These are phyloP conservation scores for Astrephomene gubernaculifera DNA, from an alignment of 139 green algal species.

Conservation along the genomic window DNA sequence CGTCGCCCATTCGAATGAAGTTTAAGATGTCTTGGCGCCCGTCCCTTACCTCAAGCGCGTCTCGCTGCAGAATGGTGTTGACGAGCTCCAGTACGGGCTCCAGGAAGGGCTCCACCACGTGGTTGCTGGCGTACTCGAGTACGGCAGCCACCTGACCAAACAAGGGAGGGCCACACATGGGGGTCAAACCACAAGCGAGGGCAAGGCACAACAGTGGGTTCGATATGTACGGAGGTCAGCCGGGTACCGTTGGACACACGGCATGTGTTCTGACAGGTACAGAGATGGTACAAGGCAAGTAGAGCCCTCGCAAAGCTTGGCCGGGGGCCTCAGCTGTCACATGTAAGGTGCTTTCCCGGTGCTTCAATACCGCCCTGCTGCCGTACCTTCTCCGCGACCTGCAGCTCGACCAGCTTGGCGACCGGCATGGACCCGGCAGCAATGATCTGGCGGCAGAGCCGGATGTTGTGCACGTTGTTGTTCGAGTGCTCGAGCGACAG, in stretches of 20 bases:
- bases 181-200: too few relatives aligned
- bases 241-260: too few relatives aligned
- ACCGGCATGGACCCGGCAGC: conserved; percentile 52
- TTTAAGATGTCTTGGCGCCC: too few relatives aligned
- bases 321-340: too few relatives aligned
- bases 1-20: too few relatives aligned
- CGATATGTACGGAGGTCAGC: too few relatives aligned
- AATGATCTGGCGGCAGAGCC: conserved; percentile 83
- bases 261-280: too few relatives aligned
- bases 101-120: conserved; percentile 88
- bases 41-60: conserved; percentile 43
- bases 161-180: too few relatives aligned
- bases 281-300: too few relatives aligned
- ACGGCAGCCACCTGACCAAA: conserved; percentile 81
- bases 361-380: background rate
- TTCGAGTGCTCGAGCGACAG: conserved; percentile 88
- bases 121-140: conserved; percentile 84
- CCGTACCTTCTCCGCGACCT: conserved; percentile 55
- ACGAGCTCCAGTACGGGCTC: conserved; percentile 85
- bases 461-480: conserved; percentile 97
- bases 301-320: too few relatives aligned
- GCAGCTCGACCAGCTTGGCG: conserved; percentile 50
- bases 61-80: conserved; percentile 60
- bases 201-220: too few relatives aligned
- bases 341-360: background rate